phyloP scores from a whole-genome alignment of 2,329 filamentous ascomycete species.

The Botrytis hyacinthi region DNA sequence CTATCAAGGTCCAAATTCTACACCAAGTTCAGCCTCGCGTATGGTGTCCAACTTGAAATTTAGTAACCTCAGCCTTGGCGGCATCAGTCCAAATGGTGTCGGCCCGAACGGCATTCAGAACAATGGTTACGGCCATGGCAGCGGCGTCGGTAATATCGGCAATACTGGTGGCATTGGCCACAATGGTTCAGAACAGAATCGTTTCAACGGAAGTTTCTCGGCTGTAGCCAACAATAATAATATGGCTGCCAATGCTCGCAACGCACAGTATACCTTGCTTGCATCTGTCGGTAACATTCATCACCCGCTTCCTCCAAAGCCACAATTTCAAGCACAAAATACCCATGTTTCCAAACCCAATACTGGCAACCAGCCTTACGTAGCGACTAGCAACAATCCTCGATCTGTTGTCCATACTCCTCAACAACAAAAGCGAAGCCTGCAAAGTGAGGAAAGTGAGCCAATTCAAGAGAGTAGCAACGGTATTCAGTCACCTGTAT shows the following conservation, averaged over 20 bases:
- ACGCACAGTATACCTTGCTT: slow-evolving; percentile 1
- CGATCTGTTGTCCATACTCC: slow-evolving; percentile 3
- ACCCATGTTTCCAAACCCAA: neutral
- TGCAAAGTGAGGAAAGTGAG: neutral
- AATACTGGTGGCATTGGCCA: neutral
- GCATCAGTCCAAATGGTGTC: neutral
- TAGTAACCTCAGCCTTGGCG: slow-evolving; percentile 1
- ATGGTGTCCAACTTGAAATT: neutral
- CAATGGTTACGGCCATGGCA: neutral
- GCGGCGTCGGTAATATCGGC: neutral
- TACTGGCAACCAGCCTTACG: neutral
- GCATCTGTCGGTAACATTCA: neutral
- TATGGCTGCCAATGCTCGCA: slow-evolving; percentile 11
- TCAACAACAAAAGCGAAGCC: neutral
- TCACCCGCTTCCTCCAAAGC: slow-evolving; percentile 8
- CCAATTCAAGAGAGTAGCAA: neutral
- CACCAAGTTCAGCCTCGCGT: neutral
- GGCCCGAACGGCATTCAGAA: neutral
- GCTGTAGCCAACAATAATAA: neutral
- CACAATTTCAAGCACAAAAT: slow-evolving; percentile 2
- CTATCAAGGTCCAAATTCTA: neutral
- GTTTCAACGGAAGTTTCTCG: neutral
- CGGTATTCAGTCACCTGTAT: neutral
- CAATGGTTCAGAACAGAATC: neutral
- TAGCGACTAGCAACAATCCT: neutral